These are phyloP conservation scores for Ogataea parapolymorpha DNA, from an alignment of 805 yeast species.

Conservation along the genomic window DNA sequence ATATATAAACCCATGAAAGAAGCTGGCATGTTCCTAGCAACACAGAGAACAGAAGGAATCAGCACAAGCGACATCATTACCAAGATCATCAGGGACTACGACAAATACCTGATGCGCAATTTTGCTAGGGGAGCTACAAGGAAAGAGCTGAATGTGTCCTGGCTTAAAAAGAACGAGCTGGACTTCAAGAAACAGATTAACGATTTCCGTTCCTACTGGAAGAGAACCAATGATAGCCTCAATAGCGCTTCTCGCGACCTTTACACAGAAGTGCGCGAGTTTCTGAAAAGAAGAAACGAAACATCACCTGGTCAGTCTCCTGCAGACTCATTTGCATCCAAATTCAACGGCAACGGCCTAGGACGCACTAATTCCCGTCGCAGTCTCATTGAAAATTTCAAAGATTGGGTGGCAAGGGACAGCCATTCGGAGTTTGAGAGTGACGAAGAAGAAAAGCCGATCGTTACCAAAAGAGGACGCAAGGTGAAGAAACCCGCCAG, in stretches of 20 bases:
- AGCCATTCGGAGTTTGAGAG: constrained; percentile 27
- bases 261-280: constrained; percentile 80
- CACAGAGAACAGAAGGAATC: constrained; percentile 95
- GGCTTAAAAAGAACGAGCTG: constrained; percentile 95
- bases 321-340: constrained; percentile 64
- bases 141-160: constrained; percentile 91
- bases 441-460: constrained; percentile 15
- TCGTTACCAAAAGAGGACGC: constrained; percentile 9
- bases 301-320: constrained; percentile 39
- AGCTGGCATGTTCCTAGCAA: constrained; percentile 84
- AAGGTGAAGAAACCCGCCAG: constrained; percentile 6
- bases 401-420: constrained; percentile 35
- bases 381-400: constrained; percentile 33
- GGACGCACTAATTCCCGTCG: constrained; percentile 22
- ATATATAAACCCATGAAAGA: constrained; percentile 91
- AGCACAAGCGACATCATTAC: constrained; percentile 96
- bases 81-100: constrained; percentile 91
- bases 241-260: constrained; percentile 77
- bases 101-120: constrained; percentile 93
- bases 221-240: constrained; percentile 62
- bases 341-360: constrained; percentile 54
- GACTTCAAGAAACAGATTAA: constrained; percentile 87
- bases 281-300: constrained; percentile 39
- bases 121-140: constrained; percentile 97
- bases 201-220: constrained; percentile 85